These are phyloP conservation scores for Coffea canephora DNA, from an alignment of 257 asterid genomes.

Conservation along the genomic window DNA sequence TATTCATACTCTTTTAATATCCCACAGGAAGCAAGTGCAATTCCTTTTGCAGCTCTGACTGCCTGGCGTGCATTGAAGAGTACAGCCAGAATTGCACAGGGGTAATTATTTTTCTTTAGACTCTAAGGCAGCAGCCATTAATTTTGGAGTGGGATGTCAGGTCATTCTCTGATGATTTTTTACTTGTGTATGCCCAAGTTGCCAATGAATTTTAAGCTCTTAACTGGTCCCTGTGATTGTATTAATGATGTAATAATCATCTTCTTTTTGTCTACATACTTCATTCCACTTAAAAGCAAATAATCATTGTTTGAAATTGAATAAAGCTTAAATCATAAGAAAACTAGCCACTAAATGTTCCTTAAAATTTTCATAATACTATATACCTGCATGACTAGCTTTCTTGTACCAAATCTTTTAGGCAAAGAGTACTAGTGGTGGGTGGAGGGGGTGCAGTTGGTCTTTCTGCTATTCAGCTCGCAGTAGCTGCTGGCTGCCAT, in stretches of 20 bases:
- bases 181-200: not conserved
- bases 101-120: conserved; percentile 42
- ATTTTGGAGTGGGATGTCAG: not conserved
- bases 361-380: not conserved
- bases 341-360: not conserved
- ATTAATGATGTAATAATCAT: not conserved
- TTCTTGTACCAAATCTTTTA: conserved; percentile 31
- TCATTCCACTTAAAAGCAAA: not conserved
- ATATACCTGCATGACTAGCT: not conserved
- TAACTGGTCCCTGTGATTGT: not conserved
- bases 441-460: conserved; percentile 99
- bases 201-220: not conserved
- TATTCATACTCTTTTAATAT: not conserved
- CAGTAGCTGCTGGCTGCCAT: conserved; percentile 89
- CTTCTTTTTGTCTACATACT: not conserved
- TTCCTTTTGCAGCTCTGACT: conserved; percentile 97
- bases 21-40: conserved; percentile 92
- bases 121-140: not conserved
- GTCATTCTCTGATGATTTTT: not conserved
- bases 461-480: conserved; percentile 90
- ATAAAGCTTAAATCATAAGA: not conserved
- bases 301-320: not conserved
- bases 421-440: conserved; percentile 79
- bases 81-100: conserved; percentile 68
- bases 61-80: conserved; percentile 98